phyloP scores from a whole-genome alignment of 2,329 filamentous ascomycete species.

The Dactylellina cionopaga region DNA sequence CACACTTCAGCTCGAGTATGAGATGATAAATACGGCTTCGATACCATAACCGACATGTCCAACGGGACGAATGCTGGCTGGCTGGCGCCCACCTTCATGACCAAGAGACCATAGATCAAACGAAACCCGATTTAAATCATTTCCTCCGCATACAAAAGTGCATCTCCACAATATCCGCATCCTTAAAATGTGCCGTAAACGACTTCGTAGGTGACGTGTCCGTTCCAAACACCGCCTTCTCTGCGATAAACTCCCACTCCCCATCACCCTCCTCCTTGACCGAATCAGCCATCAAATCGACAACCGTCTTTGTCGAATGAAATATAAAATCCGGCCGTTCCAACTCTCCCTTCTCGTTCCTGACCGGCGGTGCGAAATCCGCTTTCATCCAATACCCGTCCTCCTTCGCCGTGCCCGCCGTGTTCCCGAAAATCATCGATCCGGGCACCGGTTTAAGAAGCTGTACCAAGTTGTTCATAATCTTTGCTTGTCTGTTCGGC shows the following conservation, averaged over 20 bases:
- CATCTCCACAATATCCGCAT: constrained; percentile 44
- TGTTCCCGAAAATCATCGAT: constrained; percentile 47
- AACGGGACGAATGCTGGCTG: too few species aligned
- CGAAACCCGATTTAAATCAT: neutral
- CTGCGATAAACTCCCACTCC: constrained; percentile 38
- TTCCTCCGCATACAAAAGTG: constrained; percentile 46
- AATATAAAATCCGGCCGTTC: constrained; percentile 46
- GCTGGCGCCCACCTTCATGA: too few species aligned
- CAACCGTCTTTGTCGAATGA: constrained; percentile 43
- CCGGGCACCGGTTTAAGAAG: constrained; percentile 40
- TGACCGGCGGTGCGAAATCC: constrained; percentile 36
- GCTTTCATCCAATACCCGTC: constrained; percentile 39
- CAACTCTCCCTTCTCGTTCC: constrained; percentile 41
- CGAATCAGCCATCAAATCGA: constrained; percentile 29
- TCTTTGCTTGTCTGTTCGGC: constrained; percentile 20
- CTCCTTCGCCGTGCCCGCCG: constrained; percentile 42
- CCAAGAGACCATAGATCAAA: neutral
- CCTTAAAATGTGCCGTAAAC: constrained; percentile 42
- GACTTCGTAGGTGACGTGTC: constrained; percentile 49
- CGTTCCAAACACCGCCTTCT: constrained; percentile 25
- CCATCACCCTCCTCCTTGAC: constrained; percentile 24
- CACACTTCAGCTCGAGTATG: too few species aligned
- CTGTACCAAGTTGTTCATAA: constrained; percentile 35
- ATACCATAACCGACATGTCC: too few species aligned
- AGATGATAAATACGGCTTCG: too few species aligned